Evolutionary conservation across 1,284 basidiomycete species (phyloP).

Genomic region (Rhodotorula mucilaginosa): DNA sequence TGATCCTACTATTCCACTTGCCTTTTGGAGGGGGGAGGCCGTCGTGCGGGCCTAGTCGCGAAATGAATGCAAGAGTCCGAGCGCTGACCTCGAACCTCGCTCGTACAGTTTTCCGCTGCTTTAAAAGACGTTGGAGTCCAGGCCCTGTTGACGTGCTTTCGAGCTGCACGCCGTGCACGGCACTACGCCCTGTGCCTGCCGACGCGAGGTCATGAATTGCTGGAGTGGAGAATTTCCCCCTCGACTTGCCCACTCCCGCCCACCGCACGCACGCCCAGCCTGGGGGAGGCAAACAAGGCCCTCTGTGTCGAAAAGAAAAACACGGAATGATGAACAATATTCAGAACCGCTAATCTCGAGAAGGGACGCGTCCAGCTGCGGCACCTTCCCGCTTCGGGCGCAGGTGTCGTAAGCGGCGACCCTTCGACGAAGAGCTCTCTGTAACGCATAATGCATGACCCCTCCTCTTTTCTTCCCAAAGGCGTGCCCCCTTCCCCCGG

Average conservation of each 20-base stretch:
- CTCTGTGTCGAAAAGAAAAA: not conserved
- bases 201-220: no score
- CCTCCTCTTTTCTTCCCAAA: not conserved
- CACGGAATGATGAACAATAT: slow-evolving; percentile 9
- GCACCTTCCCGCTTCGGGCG: slow-evolving; percentile 3
- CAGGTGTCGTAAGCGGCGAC: not conserved
- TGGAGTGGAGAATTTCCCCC: not conserved
- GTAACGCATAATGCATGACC: not conserved
- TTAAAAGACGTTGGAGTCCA: not conserved
- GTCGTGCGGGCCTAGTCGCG: no score
- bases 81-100: not conserved
- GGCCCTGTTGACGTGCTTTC: not conserved
- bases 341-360: slow-evolving; percentile 27
- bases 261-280: no score
- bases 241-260: not conserved
- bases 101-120: not conserved
- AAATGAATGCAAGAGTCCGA: not conserved
- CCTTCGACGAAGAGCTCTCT: slow-evolving; percentile 8
- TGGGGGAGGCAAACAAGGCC: not conserved
- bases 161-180: no score
- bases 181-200: no score
- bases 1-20: not conserved
- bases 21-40: not conserved
- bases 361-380: not conserved
- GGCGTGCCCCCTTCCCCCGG: not conserved